Evolutionary conservation across 1,284 basidiomycete genomes (phyloP), one percentile per base, ranked within the genome.

Genomic region (Omphalotus olearius): DNA sequence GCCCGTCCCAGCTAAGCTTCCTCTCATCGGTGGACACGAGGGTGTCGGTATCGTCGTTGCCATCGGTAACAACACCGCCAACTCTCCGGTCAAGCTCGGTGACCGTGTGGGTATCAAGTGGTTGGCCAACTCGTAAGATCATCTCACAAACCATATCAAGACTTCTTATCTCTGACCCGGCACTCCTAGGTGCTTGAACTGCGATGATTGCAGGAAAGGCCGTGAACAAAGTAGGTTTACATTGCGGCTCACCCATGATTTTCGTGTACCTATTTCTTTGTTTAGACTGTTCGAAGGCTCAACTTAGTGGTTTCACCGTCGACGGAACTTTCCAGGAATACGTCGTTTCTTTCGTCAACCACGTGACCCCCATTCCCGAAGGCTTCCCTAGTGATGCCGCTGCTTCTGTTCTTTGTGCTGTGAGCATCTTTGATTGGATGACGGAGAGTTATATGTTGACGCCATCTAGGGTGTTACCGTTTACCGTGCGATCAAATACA

Each of bases 31-130:
- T 33, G 93, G 93, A 0, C 91, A 93, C 63, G 91, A 93, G 69
- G 90, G 88, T 57, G 81, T 88, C 14, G 86, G 87, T 7, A 67
- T 77, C 47, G 71, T 94, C 52, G 87, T 94, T 37, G 90, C 89
- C 36, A 87, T 94, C 60, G 91, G 83, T 42, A 73, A 77, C 18
- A 73, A 85, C 62, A 87, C 88, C 0, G 64, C 68, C 30, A 54
- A 76, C 52, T 82, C 82, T 7, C 79, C 81, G 1, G 79, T 87
- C 57, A 76, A 83, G 59, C 56, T 93, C 26, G 91, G 92, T 20
- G 84, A 93, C 57, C 79, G 86, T 11, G 92, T 95, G 43, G 92
- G 93, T 6, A 83, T 96, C 74, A 95, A 95, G 66, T 91, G 89
- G 88, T 71, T 89, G 36, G 87, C 85, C 6, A 75, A 84, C 62